Base-by-base conservation (phyloP, 2,329 filamentous ascomycete species). In the Dryadomyces sulphureus region DNA sequence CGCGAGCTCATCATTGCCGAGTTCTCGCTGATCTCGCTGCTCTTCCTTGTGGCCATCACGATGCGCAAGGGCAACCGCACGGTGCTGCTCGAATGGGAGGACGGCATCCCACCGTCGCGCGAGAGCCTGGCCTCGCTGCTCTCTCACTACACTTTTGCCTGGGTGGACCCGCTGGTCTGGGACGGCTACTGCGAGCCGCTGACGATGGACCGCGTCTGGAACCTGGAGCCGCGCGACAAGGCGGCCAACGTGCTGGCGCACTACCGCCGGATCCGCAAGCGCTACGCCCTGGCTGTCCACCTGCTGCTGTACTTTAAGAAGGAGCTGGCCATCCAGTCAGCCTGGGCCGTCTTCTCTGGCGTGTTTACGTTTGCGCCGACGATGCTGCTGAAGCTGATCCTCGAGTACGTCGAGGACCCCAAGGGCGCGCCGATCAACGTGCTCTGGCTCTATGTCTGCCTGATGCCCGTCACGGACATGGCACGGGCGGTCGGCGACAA, bases 381-480 rank as follows among this genome's bases (percentile, higher is more conserved):
- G 3, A 68, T 98, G 41, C 74, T 98, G 19, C 73, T 98, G 36
- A 90, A 89, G 59, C 83, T 83, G 16, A 96, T 98, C 50, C 70
- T 98, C 24, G 81, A 95, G 61, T 95, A 93, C 57, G 83, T 96
- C n/a, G 88, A 98, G 64, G 70, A 83, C 46, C 88, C 89, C 1
- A 71, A 76, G 1, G 67, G 70, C 4, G 82, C 82, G 1, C 89
- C 92, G 0, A 65, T 73, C 43, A 96, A 92, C 59, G 88, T 94
- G 17, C 80, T 94, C 20, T 98, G 92, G 92, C 78, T 98, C 43
- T 94, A 90, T 56, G 92, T 96, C 41, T 87, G 94, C 41, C 71
- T 94, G 2, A 75, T 98, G 7, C 90, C 94, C 36, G 70, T 88
- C 36, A 82, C 89, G 7, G 88, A 92, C 49, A 72, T 84, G 36